Conservation (phyloP, 148 eudicot genomes). For the Fallopia convolvulus region DNA sequence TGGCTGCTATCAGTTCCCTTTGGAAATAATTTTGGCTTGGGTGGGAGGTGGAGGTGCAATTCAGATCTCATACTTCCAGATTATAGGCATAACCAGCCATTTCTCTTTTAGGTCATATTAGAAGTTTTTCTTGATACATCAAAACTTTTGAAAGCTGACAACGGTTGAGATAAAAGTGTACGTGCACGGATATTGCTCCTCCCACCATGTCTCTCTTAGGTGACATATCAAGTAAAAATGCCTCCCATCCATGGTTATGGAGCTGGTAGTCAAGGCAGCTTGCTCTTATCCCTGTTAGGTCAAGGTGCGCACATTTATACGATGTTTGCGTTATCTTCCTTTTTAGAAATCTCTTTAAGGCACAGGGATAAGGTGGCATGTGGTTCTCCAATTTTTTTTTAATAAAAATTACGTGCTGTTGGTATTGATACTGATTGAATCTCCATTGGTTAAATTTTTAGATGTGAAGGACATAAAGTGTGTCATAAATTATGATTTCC, state of each 20-base stretch:
- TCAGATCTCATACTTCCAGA: not conserved
- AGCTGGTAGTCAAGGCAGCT: constrained; percentile 80
- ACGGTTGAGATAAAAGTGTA: constrained; percentile 17
- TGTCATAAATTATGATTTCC: constrained; percentile 90
- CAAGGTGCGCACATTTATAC: constrained; percentile 90
- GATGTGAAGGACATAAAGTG: constrained; percentile 99
- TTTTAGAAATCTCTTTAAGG: constrained; percentile 38
- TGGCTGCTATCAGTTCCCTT: constrained; percentile 81
- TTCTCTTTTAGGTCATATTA: not conserved
- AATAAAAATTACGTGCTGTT: not conserved
- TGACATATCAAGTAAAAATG: constrained; percentile 28
- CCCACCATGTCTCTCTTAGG: constrained; percentile 32
- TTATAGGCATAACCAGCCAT: not conserved
- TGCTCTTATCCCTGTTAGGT: constrained; percentile 99
- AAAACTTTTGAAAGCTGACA: not conserved
- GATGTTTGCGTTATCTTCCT: constrained; percentile 68
- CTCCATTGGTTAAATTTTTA: constrained; percentile 23
- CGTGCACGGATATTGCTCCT: constrained; percentile 38
- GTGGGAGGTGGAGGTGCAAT: constrained; percentile 41
- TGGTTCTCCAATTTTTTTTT: constrained; percentile 2
- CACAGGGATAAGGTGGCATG: constrained; percentile 85
- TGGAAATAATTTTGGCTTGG: constrained; percentile 47
- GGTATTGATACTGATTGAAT: not conserved
- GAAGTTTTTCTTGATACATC: not conserved
- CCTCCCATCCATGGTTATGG: constrained; percentile 76